Evolutionary conservation across 352 stramenopile species (phyloP).

Genomic region (Phytophthora vignae): DNA sequence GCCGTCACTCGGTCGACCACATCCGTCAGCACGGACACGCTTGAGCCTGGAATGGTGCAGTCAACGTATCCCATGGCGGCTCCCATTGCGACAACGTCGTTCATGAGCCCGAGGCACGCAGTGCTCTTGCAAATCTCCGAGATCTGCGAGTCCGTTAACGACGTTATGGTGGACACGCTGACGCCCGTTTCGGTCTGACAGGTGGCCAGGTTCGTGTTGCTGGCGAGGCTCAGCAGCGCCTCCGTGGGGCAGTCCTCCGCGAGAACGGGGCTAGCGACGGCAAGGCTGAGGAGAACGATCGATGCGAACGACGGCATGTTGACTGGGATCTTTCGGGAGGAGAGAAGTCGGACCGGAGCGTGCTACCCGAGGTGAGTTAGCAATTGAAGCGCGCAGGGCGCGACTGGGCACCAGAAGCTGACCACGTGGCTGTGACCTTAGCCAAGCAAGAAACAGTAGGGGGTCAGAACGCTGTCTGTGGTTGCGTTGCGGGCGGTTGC

Average conservation of each 20-base stretch:
- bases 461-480: not conserved
- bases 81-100: constrained; percentile 11
- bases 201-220: constrained; percentile 21
- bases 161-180: constrained; percentile 24
- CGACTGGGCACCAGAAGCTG: not conserved
- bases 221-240: constrained; percentile 13
- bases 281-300: constrained; percentile 15
- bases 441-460: not conserved
- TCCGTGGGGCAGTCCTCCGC: constrained; percentile 27
- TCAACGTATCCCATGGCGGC: constrained; percentile 19
- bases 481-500: not conserved
- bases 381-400: constrained; percentile 4
- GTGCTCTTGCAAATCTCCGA: constrained; percentile 18
- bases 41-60: constrained; percentile 32
- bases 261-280: constrained; percentile 7
- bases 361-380: constrained; percentile 21
- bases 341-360: constrained; percentile 9
- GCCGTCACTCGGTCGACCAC: constrained; percentile 14
- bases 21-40: constrained; percentile 28
- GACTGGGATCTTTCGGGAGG: constrained; percentile 7
- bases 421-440: constrained; percentile 16
- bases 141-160: constrained; percentile 18
- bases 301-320: constrained; percentile 29
- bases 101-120: constrained; percentile 26
- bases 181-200: constrained; percentile 28